A percentile compares a stretch with the other conserved stretches of the same genome.
phyloP scores from a whole-genome alignment of 2,329 filamentous ascomycete genomes.

The Lasiodiplodia theobromae region DNA sequence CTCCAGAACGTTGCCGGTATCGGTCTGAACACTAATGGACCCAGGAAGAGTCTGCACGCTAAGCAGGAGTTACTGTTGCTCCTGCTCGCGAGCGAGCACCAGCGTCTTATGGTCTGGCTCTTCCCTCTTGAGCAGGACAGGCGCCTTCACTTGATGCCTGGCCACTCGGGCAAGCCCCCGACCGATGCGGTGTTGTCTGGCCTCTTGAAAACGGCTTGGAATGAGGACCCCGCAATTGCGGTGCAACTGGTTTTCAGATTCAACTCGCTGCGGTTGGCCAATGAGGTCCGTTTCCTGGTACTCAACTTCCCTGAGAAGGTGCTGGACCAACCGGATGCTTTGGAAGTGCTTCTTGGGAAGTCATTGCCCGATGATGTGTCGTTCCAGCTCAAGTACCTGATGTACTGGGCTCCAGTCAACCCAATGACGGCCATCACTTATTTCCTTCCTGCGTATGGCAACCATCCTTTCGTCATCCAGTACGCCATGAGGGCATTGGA shows the following conservation, averaged over 20 bases:
- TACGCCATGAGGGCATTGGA: constrained; percentile 96
- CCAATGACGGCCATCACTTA: constrained; percentile 92
- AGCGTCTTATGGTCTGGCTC: constrained; percentile 87
- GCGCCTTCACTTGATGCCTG: constrained; percentile 58
- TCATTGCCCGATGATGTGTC: constrained; percentile 79
- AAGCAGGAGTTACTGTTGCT: constrained; percentile 86
- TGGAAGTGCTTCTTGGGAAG: constrained; percentile 81
- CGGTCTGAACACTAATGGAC: constrained; percentile 55
- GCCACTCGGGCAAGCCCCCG: constrained; percentile 50
- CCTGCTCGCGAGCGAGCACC: constrained; percentile 84
- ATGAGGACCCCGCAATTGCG: constrained; percentile 83
- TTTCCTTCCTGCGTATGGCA: constrained; percentile 88
- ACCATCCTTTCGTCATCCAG: constrained; percentile 92
- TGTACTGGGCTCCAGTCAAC: constrained; percentile 93
- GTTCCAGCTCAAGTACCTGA: constrained; percentile 87
- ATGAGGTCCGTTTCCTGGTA: constrained; percentile 80
- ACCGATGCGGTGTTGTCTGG: constrained; percentile 61
- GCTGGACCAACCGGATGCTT: constrained; percentile 78
- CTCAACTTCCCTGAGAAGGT: constrained; percentile 85
- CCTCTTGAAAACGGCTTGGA: constrained; percentile 84
- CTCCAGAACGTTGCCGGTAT: constrained; percentile 71
- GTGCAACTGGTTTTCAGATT: constrained; percentile 84
- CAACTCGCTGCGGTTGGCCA: constrained; percentile 73
- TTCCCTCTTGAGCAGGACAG: constrained; percentile 75
- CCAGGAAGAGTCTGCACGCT: constrained; percentile 70